These are phyloP conservation scores for Starmerella cellae DNA, from an alignment of 805 yeast species.

Conservation along the genomic window DNA sequence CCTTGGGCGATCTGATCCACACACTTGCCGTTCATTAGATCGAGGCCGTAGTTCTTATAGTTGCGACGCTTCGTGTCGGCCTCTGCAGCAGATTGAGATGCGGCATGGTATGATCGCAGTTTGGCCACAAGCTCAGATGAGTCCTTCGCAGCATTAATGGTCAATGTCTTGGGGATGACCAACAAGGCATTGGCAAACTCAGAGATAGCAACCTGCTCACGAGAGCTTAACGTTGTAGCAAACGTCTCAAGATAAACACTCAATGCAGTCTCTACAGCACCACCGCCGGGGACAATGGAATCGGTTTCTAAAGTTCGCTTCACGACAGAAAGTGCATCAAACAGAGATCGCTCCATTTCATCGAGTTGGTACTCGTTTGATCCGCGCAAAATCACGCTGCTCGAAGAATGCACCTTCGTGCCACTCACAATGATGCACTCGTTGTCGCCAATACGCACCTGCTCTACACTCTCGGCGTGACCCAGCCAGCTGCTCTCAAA, in stretches of 20 bases:
- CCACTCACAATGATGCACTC: conserved; percentile 90
- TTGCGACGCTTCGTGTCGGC: conserved; percentile 74
- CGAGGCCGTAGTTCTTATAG: conserved; percentile 86
- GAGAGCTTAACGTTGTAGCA: conserved; percentile 93
- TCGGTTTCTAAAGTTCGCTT: conserved; percentile 94
- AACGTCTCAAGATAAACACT: conserved; percentile 90
- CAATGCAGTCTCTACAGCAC: conserved; percentile 95
- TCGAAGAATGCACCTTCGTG: conserved; percentile 78
- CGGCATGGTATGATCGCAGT: conserved; percentile 90
- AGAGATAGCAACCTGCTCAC: conserved; percentile 96
- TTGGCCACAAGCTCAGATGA: conserved; percentile 89
- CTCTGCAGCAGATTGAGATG: conserved; percentile 72
- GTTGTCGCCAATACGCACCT: conserved; percentile 85
- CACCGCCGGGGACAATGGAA: conserved; percentile 95
- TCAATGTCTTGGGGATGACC: conserved; percentile 89
- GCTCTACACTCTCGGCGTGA: conserved; percentile 77
- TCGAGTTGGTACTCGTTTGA: conserved; percentile 86
- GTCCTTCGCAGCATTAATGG: conserved; percentile 96
- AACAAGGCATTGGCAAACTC: conserved; percentile 87
- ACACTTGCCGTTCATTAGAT: conserved; percentile 78
- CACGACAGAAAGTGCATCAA: conserved; percentile 86
- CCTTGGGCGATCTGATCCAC: conserved; percentile 76
- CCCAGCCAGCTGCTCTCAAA: conserved; percentile 80
- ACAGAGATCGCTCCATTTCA: conserved; percentile 96
- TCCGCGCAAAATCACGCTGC: conserved; percentile 88